Evolutionary conservation across 371 early-diverging fungal genomes (phyloP).

Genomic region (Thermomucor indicae-seudaticae): DNA sequence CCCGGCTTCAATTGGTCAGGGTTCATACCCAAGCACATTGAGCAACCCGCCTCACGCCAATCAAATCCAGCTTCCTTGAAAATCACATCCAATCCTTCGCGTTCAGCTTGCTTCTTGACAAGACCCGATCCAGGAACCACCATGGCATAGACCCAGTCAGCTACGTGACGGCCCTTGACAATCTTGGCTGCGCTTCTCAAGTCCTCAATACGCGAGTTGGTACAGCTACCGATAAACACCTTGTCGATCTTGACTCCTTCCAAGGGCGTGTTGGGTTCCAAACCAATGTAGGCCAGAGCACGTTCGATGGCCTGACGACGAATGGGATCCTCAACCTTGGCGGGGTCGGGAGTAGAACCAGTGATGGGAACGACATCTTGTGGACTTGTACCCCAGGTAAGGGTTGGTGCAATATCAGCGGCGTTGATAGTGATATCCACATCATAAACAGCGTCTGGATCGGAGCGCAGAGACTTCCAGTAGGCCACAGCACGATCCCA

Average conservation of each 20-base stretch:
- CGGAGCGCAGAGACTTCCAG: slow-evolving; percentile 59
- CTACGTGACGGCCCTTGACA: slow-evolving; percentile 56
- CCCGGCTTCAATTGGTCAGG: slow-evolving; percentile 65
- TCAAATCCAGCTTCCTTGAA: slow-evolving; percentile 69
- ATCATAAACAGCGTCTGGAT: slow-evolving; percentile 59
- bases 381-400: slow-evolving; percentile 72
- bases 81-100: slow-evolving; percentile 62
- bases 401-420: slow-evolving; percentile 56
- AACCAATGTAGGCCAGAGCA: slow-evolving; percentile 61
- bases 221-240: slow-evolving; percentile 71
- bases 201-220: slow-evolving; percentile 75
- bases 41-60: slow-evolving; percentile 73
- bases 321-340: slow-evolving; percentile 31
- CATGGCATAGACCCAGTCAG: slow-evolving; percentile 65
- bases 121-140: slow-evolving; percentile 71
- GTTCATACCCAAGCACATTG: slow-evolving; percentile 76
- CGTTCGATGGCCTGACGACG: slow-evolving; percentile 51
- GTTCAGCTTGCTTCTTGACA: slow-evolving; percentile 65
- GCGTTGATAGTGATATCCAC: slow-evolving; percentile 54
- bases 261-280: slow-evolving; percentile 60
- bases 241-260: slow-evolving; percentile 57
- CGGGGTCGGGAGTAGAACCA: slow-evolving; percentile 55
- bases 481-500: slow-evolving; percentile 64
- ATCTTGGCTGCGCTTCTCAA: slow-evolving; percentile 61
- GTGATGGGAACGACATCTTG: slow-evolving; percentile 64